A percentile compares a stretch with the other conserved stretches of the same genome.
phyloP scores from a whole-genome alignment of 2,329 filamentous ascomycete species.

The Fusarium xylarioides region DNA sequence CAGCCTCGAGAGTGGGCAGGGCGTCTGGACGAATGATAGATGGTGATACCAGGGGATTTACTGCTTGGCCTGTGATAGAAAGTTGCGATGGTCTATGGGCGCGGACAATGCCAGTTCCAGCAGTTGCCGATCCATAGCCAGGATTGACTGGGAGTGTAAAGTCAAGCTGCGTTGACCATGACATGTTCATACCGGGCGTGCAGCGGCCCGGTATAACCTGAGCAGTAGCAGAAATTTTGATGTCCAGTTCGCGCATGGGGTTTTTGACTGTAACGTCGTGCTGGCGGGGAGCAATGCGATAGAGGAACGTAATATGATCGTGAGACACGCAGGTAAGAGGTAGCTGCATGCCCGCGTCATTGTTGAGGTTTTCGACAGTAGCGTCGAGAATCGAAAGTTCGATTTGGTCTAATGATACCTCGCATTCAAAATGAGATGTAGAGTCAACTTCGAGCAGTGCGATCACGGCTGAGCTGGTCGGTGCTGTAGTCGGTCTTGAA shows the following conservation, averaged over 20 bases:
- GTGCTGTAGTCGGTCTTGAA: slow-evolving; percentile 67
- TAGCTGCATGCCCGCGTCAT: slow-evolving; percentile 57
- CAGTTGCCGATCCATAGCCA: slow-evolving; percentile 64
- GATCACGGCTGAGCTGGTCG: slow-evolving; percentile 69
- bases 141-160: slow-evolving; percentile 73
- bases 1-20: slow-evolving; percentile 66
- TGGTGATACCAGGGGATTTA: slow-evolving; percentile 65
- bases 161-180: slow-evolving; percentile 75
- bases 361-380: slow-evolving; percentile 65
- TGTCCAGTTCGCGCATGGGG: slow-evolving; percentile 62
- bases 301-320: slow-evolving; percentile 80
- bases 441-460: slow-evolving; percentile 79
- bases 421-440: slow-evolving; percentile 73
- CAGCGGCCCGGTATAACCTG: slow-evolving; percentile 65
- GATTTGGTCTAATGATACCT: slow-evolving; percentile 69
- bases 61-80: slow-evolving; percentile 64
- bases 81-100: slow-evolving; percentile 71
- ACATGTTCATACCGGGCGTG: slow-evolving; percentile 68
- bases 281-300: slow-evolving; percentile 67
- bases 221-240: slow-evolving; percentile 69
- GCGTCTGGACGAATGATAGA: slow-evolving; percentile 67
- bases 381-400: slow-evolving; percentile 66
- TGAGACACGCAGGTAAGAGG: slow-evolving; percentile 72
- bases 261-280: slow-evolving; percentile 57
- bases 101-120: slow-evolving; percentile 65